These are phyloP conservation scores for Arabidopsis suecica DNA, from an alignment of 345 rosid genomes.

Conservation along the genomic window DNA sequence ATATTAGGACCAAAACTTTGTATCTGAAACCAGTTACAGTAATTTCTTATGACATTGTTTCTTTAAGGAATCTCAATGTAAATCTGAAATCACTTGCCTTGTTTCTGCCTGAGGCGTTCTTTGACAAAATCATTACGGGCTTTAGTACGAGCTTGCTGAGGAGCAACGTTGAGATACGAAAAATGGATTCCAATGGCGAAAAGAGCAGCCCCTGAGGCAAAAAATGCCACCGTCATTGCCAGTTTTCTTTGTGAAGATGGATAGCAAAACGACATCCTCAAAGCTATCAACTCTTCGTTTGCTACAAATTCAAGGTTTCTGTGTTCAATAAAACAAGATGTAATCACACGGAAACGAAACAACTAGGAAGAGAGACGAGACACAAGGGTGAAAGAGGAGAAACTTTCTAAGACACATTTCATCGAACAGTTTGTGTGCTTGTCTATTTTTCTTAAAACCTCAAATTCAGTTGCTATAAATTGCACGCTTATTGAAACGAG, in stretches of 20 bases:
- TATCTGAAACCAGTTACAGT: neutral
- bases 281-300: constrained; percentile 21
- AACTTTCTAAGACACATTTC: constrained; percentile 16
- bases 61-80: neutral
- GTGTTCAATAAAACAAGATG: neutral
- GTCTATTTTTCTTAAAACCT: neutral
- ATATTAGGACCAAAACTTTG: neutral
- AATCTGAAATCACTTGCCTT: constrained; percentile 46
- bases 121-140: constrained; percentile 79
- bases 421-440: constrained; percentile 31
- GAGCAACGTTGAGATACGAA: constrained; percentile 60
- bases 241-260: constrained; percentile 71
- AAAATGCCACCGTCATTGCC: constrained; percentile 68
- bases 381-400: neutral
- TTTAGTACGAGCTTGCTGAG: constrained; percentile 81
- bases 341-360: neutral
- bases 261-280: constrained; percentile 59
- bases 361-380: neutral
- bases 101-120: constrained; percentile 62
- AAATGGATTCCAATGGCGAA: constrained; percentile 57
- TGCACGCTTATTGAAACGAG: neutral
- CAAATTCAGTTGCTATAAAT: neutral
- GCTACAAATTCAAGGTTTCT: constrained; percentile 9
- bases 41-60: neutral
- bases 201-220: constrained; percentile 59